Base-by-base conservation (phyloP, 2,329 filamentous ascomycete species). In the Cladosporium sp. region DNA sequence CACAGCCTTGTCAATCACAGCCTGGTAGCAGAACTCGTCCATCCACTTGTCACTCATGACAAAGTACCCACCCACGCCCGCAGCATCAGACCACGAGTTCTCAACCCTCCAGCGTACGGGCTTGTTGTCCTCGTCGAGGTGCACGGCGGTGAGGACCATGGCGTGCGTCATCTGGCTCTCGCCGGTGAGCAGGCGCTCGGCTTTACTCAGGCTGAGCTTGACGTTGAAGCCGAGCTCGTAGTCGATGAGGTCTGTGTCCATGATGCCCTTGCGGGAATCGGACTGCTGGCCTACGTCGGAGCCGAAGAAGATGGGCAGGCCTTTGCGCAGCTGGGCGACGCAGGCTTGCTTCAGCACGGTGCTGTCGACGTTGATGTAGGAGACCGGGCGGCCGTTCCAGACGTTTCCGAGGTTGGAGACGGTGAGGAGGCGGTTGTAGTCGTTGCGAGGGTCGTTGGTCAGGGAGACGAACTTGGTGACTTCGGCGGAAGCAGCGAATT, bases 131-230 rank as follows among this genome's bases (percentile, higher is more conserved):
- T 84, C 81, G 66, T 91, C 89, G 2, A 96, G 76, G 74, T 97
- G 92, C 54, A 96, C 93, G 0, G 87, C 93, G 2, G 92, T 96
- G 67, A 97, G 79, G 0, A 96, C 91, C 93, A 96, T 96, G 5
- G 93, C 93, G 73, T 96, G 93, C 0, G 92, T 96, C 92, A 97
- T 96, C 59, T 86, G 84, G 63, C 86, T 89, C 79, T 96, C 92
- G 13, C 91, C 88, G 0, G 89, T 89, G 71, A 85, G 82, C 54
- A 97, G 80, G 3, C 92, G 82, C 72, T 92, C 85, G 0, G 90
- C 89, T 79, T 96, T 96, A 72, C 81, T 86, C 85, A 96, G 84
- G 21, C 86, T 87, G 10, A 94, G 83, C 64, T 83, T 84, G 67
- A 92, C 84, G 72, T 93, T 91, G 78, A 96, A 92, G n/a, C 91